Percentiles rank a stretch among this genome's conserved stretches.
phyloP scores from a whole-genome alignment of 768 basidiomycete genomes.

The Podaxis sp. region DNA sequence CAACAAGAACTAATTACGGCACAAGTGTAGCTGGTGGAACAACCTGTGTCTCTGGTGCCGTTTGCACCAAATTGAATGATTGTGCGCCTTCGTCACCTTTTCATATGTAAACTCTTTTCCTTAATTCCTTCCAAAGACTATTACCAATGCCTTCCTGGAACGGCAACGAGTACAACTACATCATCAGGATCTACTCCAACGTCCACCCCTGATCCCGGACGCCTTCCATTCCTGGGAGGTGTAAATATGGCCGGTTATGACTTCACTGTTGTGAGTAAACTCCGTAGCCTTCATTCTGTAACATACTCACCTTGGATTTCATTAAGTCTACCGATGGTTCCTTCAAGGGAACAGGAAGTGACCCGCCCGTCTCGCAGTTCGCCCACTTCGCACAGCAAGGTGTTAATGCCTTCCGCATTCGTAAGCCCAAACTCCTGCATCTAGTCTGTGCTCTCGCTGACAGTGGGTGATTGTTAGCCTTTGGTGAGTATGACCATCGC shows the following conservation, averaged over 20 bases:
- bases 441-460: not conserved
- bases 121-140: constrained; percentile 25
- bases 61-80: constrained; percentile 30
- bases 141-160: constrained; percentile 33
- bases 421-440: constrained; percentile 16
- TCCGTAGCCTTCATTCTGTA: not conserved
- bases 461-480: not conserved
- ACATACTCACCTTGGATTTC: not conserved
- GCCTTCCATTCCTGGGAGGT: constrained; percentile 40
- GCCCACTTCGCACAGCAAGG: constrained; percentile 47
- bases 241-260: constrained; percentile 51
- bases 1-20: not conserved
- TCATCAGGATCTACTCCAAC: constrained; percentile 22
- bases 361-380: constrained; percentile 44
- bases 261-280: constrained; percentile 37
- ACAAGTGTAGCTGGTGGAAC: constrained; percentile 26
- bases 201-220: constrained; percentile 15
- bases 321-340: constrained; percentile 41
- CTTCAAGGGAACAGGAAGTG: constrained; percentile 34
- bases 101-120: not conserved
- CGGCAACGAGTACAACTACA: constrained; percentile 21
- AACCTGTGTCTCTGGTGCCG: constrained; percentile 34
- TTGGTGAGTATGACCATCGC: not conserved
- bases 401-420: constrained; percentile 45
- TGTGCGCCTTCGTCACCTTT: constrained; percentile 21